Evolutionary conservation across 306 rosid genomes (phyloP).

Genomic region (Inga oerstediana): DNA sequence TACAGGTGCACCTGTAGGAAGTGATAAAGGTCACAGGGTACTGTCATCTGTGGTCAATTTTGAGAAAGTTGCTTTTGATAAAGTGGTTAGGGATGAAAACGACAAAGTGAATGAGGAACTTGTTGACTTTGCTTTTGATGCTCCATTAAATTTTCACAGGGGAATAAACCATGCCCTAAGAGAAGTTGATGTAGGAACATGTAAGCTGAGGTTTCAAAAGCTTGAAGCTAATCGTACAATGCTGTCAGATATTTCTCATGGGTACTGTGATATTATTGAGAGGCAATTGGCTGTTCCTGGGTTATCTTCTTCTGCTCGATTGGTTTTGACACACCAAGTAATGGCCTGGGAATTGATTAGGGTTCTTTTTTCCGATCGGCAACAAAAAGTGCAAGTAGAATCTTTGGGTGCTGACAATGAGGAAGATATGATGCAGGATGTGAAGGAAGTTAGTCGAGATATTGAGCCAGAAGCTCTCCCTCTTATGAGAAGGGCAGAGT

Average conservation of each 20-base stretch:
- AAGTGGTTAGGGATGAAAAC: slow-evolving; percentile 82
- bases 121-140: slow-evolving; percentile 63
- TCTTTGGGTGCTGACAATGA: slow-evolving; percentile 70
- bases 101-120: slow-evolving; percentile 73
- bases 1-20: slow-evolving; percentile 69
- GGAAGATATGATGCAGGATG: slow-evolving; percentile 95
- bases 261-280: slow-evolving; percentile 77
- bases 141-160: slow-evolving; percentile 77
- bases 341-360: slow-evolving; percentile 95
- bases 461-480: slow-evolving; percentile 85
- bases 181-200: slow-evolving; percentile 72
- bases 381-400: slow-evolving; percentile 52
- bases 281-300: slow-evolving; percentile 78
- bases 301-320: slow-evolving; percentile 60
- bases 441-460: slow-evolving; percentile 63
- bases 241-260: slow-evolving; percentile 77
- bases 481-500: slow-evolving; percentile 90
- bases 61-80: slow-evolving; percentile 91
- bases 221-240: slow-evolving; percentile 60
- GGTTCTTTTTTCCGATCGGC: slow-evolving; percentile 84
- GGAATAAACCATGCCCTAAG: slow-evolving; percentile 61
- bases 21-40: slow-evolving; percentile 49
- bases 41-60: slow-evolving; percentile 78
- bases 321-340: slow-evolving; percentile 79
- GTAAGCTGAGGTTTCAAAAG: slow-evolving; percentile 73